Evolutionary conservation across 257 asterid genomes (phyloP), one percentile per base, ranked within the genome.

Genomic region (Nicotiana benthamiana): DNA sequence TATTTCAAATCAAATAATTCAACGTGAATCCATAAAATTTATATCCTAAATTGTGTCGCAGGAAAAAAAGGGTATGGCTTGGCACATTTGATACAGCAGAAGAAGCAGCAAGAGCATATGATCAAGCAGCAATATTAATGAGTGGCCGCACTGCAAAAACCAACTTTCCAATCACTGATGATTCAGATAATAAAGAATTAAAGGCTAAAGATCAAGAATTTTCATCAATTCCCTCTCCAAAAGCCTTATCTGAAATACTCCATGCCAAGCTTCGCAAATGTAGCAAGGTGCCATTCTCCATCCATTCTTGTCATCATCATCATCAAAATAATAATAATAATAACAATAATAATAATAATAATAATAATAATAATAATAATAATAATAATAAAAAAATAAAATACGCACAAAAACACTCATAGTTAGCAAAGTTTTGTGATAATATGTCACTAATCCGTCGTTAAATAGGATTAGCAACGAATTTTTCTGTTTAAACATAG

Each of bases 11-110:
- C 46, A 36, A 36, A 7, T 2, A 36, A 36, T 36, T 6, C 46
- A 6, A 7, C 10, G 10, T 36, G 46, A 36, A 36, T 36, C 2
- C 46, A 36, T 36, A 0, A 36, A 36, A 6, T 36, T 36, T 36
- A 36, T 6, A 36, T 36, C 2, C 6, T 36, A 10, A 36, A 36
- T 36, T 36, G 18, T 24, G 6, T 60, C 0, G 36, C 81, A 93
- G 97, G 92, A 93, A 93, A 86, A 85, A 94, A 83, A 90, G 97
- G 88, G 93, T 93, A 68, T 93, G 97, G 97, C 85, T 93, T 4
- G 97, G 97, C 16, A 93, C 97, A 0, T 93, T 90, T 63, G 97
- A 91, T 85, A 91, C 97, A 13, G 97, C 97, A 26, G 97, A 91
- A 88, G 97, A 86, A 86, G 97, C 97, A 15, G 97, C 97, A 24